phyloP scores from a whole-genome alignment of 257 asterid species.

The Striga asiatica region DNA sequence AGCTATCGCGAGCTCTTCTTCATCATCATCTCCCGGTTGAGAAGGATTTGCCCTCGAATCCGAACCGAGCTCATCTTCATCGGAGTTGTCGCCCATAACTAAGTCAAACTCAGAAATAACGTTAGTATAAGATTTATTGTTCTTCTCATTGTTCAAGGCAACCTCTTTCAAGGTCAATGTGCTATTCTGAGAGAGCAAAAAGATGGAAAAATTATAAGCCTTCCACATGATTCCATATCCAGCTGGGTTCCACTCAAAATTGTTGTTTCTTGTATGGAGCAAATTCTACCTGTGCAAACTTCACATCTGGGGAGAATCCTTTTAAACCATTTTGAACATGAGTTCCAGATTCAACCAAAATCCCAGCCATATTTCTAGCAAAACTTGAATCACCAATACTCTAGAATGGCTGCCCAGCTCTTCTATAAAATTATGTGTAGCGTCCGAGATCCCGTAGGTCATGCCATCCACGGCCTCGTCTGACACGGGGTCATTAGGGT shows the following conservation, averaged over 20 bases:
- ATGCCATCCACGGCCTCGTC: too few relatives aligned
- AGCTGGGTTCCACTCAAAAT: conserved; percentile 82
- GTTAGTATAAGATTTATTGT: conserved; percentile 32
- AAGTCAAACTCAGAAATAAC: conserved; percentile 89
- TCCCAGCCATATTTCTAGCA: conserved; percentile 68
- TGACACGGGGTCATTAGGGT: too few relatives aligned
- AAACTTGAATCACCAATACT: conserved; percentile 47
- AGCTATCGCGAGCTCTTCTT: too few relatives aligned
- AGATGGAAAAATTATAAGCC: conserved; percentile 78
- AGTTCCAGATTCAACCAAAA: conserved; percentile 69
- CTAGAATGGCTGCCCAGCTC: too few relatives aligned
- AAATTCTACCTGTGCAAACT: conserved; percentile 85
- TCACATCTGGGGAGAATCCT: conserved; percentile 85
- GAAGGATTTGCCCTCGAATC: too few relatives aligned
- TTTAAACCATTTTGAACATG: conserved; percentile 33
- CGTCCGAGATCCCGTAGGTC: too few relatives aligned
- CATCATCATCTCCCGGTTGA: too few relatives aligned
- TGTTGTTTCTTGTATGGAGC: conserved; percentile 60
- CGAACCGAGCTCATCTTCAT: too few relatives aligned
- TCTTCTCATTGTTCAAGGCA: conserved; percentile 45
- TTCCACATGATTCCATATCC: conserved; percentile 99
- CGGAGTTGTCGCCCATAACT: too few relatives aligned
- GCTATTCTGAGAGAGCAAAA: conserved; percentile 69
- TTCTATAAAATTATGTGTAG: too few relatives aligned
- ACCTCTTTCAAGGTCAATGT: conserved; percentile 66